Percentiles rank a stretch among this genome's conserved stretches.
These are phyloP conservation scores for Ganoderma lingzhi DNA, from an alignment of 1,284 basidiomycete genomes.

Conservation along the genomic window DNA sequence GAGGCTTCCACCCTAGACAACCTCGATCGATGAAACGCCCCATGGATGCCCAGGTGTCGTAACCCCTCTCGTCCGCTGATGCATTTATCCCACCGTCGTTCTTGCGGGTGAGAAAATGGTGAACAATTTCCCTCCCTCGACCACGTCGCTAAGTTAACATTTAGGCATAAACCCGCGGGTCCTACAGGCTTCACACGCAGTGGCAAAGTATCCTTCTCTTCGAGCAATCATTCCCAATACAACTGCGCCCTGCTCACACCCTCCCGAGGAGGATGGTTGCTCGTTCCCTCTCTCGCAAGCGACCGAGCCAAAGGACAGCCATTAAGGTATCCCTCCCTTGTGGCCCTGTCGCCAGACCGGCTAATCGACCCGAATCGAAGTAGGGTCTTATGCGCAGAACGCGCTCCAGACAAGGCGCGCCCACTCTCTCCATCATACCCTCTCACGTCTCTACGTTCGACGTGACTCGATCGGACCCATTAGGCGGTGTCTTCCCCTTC, in stretches of 20 bases:
- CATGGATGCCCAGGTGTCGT: constrained; percentile 12
- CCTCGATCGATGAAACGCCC: constrained; percentile 17
- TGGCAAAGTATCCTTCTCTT: constrained; percentile 6
- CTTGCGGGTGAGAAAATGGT: constrained; percentile 18
- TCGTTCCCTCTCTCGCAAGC: not conserved
- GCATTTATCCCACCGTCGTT: constrained; percentile 6
- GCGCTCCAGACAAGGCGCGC: constrained; percentile 3
- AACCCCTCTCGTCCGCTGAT: constrained; percentile 15
- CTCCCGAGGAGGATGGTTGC: not conserved
- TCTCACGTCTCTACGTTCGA: constrained; percentile 7
- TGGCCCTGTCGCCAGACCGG: constrained; percentile 7
- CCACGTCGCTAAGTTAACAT: constrained; percentile 27
- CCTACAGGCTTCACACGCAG: constrained; percentile 23
- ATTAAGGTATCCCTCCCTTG: not conserved
- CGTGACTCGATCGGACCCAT: constrained; percentile 15
- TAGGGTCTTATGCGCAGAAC: not conserved
- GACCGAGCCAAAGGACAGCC: not conserved
- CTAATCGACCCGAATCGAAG: constrained; percentile 13
- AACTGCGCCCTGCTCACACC: constrained; percentile 2
- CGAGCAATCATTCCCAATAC: constrained; percentile 12
- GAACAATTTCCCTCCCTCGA: constrained; percentile 5
- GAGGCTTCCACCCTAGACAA: constrained; percentile 24
- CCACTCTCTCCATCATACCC: not conserved
- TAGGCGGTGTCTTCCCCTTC: constrained; percentile 13
- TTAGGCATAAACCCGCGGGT: constrained; percentile 28